Conservation (phyloP, 768 basidiomycete species). For the Clavaria fumosa region DNA sequence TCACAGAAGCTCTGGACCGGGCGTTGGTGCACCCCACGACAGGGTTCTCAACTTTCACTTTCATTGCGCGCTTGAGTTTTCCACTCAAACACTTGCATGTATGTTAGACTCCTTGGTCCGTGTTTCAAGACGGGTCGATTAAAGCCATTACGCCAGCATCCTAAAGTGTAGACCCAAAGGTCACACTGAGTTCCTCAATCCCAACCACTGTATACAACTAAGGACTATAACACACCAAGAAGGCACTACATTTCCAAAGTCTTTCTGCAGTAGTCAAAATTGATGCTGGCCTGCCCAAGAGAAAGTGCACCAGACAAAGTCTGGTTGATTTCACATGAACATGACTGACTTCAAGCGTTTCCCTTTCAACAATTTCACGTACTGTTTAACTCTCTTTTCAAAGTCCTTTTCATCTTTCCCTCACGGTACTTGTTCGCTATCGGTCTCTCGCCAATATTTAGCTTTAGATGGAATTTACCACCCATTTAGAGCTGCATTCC, state of each 20-base stretch:
- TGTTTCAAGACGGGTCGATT: slow-evolving; percentile 74
- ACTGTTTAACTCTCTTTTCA: slow-evolving; percentile 71
- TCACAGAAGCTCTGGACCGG: slow-evolving; percentile 8
- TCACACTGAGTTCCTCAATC: slow-evolving; percentile 51
- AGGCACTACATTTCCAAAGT: slow-evolving; percentile 43
- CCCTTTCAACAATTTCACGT: slow-evolving; percentile 72
- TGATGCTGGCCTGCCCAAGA: slow-evolving; percentile 49
- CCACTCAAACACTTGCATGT: slow-evolving; percentile 66
- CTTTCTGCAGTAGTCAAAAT: slow-evolving; percentile 46
- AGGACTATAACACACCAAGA: slow-evolving; percentile 53
- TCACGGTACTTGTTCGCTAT: slow-evolving; percentile 76
- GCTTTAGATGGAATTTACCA: slow-evolving; percentile 79
- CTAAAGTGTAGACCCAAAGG: slow-evolving; percentile 38
- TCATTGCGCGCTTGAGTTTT: slow-evolving; percentile 54
- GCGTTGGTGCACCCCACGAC: slow-evolving; percentile 29
- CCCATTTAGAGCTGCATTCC: slow-evolving; percentile 75
- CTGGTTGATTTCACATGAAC: slow-evolving; percentile 38
- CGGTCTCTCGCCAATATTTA: slow-evolving; percentile 72
- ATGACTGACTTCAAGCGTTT: slow-evolving; percentile 63
- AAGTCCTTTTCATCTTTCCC: slow-evolving; percentile 75
- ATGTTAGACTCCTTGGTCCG: slow-evolving; percentile 81
- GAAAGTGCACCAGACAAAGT: slow-evolving; percentile 38
- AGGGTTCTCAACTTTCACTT: slow-evolving; percentile 55
- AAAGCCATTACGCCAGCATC: slow-evolving; percentile 69
- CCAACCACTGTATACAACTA: slow-evolving; percentile 35